Evolutionary conservation across 2,329 filamentous ascomycete genomes (phyloP), one percentile per base, ranked within the genome.

Genomic region (Cladophialophora exuberans): DNA sequence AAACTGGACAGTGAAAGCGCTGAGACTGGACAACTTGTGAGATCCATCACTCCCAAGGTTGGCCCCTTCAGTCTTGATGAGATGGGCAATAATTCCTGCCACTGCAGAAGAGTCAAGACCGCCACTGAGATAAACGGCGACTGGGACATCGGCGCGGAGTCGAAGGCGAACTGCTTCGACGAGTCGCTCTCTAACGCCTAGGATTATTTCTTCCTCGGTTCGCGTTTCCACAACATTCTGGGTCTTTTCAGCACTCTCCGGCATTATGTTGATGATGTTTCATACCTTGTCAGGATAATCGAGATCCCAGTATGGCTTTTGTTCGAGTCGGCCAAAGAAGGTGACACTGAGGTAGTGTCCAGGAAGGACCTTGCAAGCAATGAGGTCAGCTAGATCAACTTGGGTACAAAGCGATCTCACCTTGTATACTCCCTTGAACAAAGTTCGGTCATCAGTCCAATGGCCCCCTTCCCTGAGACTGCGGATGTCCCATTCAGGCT

Each of bases 61-160:
- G 28, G 28, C 13, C 13, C 28, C 28, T 13, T 31, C 7, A 31
- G 28, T 31, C 28, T 73, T 70, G n/a, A 76, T 72, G 1, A 84
- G 71, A 56, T 83, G 71, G 1, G 75, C 76, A 2, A 79, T 76
- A 62, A 85, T 83, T 2, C 82, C 82, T 6, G 81, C 81, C 18
- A 84, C 67, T 1, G 76, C 72, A 0, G 81, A 83, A 0, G 79
- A 83, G 63, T 84, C 82, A 44, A 85, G 76, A 1, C 82, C 83
- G 3, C 83, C 82, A 18, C 74, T 79, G 0, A 84, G 69, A 53
- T 81, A 84, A 47, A 85, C 70, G 2, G 79, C 82, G 2, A 84
- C 71, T 0, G 79, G 26, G 0, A 84, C 82, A 63, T 85, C 82
- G 1, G 82, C 81, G 13, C 76, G 73, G 7, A 84, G 69, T 4